A percentile compares a stretch with the other conserved stretches of the same genome.
Evolutionary conservation across 1,284 basidiomycete species (phyloP).

Genomic region (Stygiomarasmius scandens): DNA sequence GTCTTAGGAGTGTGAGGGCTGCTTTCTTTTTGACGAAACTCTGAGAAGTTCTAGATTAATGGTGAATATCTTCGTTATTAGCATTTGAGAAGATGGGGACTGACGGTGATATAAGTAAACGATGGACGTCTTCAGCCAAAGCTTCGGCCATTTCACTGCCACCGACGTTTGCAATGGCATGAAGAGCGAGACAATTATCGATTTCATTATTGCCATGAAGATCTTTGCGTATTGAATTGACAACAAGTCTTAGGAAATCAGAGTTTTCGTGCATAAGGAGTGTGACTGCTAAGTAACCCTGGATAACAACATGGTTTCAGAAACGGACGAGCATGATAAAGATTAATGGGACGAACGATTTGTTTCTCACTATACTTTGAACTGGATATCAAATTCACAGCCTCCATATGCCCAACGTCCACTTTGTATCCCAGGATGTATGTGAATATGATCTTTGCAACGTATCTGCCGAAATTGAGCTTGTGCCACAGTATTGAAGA

Average conservation of each 20-base stretch:
- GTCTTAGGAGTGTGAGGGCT: slow-evolving; percentile 87
- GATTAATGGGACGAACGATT: slow-evolving; percentile 88
- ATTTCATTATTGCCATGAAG: slow-evolving; percentile 94
- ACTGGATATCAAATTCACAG: slow-evolving; percentile 96
- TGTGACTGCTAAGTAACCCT: slow-evolving; percentile 96
- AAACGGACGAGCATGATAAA: too few species aligned
- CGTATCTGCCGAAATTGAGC: slow-evolving; percentile 60
- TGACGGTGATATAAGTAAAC: slow-evolving; percentile 93
- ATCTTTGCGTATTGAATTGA: slow-evolving; percentile 98
- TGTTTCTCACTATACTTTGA: slow-evolving; percentile 98
- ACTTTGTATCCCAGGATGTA: slow-evolving; percentile 99
- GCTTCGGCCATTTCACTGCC: slow-evolving; percentile 98
- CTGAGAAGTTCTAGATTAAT: slow-evolving; percentile 78
- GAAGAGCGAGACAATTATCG: slow-evolving; percentile 94
- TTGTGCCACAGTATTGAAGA: slow-evolving; percentile 16
- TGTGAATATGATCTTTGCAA: slow-evolving; percentile 97
- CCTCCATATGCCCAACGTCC: slow-evolving; percentile 99
- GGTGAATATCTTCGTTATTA: background rate
- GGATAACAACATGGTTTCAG: background rate
- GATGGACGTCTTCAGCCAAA: slow-evolving; percentile 90
- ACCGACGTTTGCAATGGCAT: slow-evolving; percentile 98
- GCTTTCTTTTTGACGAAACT: slow-evolving; percentile 99
- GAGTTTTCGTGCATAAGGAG: slow-evolving; percentile 98
- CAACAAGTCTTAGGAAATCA: slow-evolving; percentile 92
- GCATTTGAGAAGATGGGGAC: slow-evolving; percentile 36